Percentiles rank a stretch among this genome's conserved stretches.
These are phyloP conservation scores for Plasmopara viticola DNA, from an alignment of 352 stramenopile species.

Conservation along the genomic window DNA sequence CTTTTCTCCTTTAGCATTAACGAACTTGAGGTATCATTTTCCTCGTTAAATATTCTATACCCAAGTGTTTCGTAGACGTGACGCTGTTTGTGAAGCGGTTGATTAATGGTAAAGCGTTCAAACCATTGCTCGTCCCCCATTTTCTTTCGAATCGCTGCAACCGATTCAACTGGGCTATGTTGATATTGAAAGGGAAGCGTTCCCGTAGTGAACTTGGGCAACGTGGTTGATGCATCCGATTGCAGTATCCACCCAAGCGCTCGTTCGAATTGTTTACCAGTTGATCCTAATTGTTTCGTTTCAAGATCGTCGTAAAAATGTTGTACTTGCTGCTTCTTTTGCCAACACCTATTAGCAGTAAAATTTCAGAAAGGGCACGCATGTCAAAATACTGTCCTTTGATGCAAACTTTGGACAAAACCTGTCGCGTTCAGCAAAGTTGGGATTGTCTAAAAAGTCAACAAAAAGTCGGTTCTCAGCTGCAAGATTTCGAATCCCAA, in stretches of 20 bases:
- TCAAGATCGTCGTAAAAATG: conserved; percentile 36
- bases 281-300: conserved; percentile 24
- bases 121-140: conserved; percentile 44
- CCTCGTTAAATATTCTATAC: conserved; percentile 3
- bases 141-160: conserved; percentile 24
- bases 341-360: conserved; percentile 39
- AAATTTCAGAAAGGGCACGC: background rate
- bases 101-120: conserved; percentile 37
- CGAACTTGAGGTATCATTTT: conserved; percentile 2
- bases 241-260: conserved; percentile 31
- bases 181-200: conserved; percentile 39
- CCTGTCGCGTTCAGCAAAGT: conserved; percentile 36
- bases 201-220: conserved; percentile 43
- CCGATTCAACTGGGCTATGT: conserved; percentile 16
- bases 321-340: conserved; percentile 31
- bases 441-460: conserved; percentile 52
- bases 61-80: conserved; percentile 22
- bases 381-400: background rate
- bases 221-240: conserved; percentile 37
- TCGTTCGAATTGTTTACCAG: conserved; percentile 33
- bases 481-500: conserved; percentile 32
- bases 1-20: background rate
- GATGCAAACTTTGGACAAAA: conserved; percentile 4
- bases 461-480: conserved; percentile 39
- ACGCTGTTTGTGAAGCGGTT: conserved; percentile 25